Base-by-base conservation (phyloP, 2,329 filamentous ascomycete species). In the Cordyceps farinosa region DNA sequence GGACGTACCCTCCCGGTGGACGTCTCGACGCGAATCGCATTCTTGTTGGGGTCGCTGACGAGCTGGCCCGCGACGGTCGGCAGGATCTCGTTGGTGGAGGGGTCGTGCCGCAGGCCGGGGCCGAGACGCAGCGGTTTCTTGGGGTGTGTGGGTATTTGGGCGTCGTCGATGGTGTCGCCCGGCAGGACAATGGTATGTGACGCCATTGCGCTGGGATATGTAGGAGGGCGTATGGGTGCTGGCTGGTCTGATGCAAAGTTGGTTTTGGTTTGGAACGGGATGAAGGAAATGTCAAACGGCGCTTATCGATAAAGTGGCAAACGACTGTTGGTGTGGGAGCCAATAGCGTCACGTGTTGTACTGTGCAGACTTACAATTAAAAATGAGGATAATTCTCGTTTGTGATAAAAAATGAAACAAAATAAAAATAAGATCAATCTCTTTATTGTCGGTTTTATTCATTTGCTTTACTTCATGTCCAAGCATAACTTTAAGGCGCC, bases 21-120 rank as follows among this genome's bases (percentile, higher is more conserved):
- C 66, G 82, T 86, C 72, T 95, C 91, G 64, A 95, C 81, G 82
- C 90, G 92, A 65, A 93, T 82, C 5, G 89, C 86, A 75, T 91
- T 91, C 79, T 93, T 95, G 75, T 82, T 82, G 69, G 77, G 79
- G 74, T 94, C 89, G 65, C 84, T 84, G 65, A 86, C 82, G 63
- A 93, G 81, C 70, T 87, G 83, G 69, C 87, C 88, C 61, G 86
- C 84, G 66, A 90, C 82, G 62, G 87, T 87, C 66, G 90, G 81
- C 66, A 88, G 82, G 69, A 95, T 87, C 45, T 86, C 87, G 68
- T 84, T 85, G n/a, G 90, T 85, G 17, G 90, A 89, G 50, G 91
- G 90, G 65, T 92, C 87, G 75, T 96, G 88, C 65, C 90, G 89
- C 63, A 97, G 82, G 62, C 93, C 93, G 17, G 92, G 90, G 34